These are phyloP conservation scores for Chlorella sp. DNA, from an alignment of 139 green algal genomes.

Conservation along the genomic window DNA sequence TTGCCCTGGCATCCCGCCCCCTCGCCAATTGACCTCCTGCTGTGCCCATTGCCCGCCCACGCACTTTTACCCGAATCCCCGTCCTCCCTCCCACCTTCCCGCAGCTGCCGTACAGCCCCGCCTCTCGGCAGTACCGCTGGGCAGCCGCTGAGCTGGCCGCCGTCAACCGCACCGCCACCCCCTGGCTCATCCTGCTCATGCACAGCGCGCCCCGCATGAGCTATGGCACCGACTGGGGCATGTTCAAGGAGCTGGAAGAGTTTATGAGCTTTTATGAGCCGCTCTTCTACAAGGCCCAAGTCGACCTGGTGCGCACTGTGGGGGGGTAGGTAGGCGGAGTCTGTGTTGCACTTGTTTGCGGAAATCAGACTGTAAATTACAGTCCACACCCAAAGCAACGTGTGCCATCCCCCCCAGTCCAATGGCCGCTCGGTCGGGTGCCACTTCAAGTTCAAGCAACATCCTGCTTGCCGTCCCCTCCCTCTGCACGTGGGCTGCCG, in stretches of 20 bases:
- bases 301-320: conserved; percentile 37
- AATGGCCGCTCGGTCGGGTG: too few relatives aligned
- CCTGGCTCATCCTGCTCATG: conserved; percentile 74
- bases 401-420: too few relatives aligned
- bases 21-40: too few relatives aligned
- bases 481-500: too few relatives aligned
- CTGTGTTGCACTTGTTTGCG: too few relatives aligned
- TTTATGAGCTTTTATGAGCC: conserved; percentile 10
- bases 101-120: conserved; percentile 15
- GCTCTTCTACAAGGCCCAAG: conserved; percentile 35
- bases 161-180: conserved; percentile 71
- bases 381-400: too few relatives aligned
- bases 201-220: conserved; percentile 45
- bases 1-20: too few relatives aligned
- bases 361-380: too few relatives aligned
- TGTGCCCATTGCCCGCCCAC: too few relatives aligned
- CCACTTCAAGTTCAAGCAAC: too few relatives aligned
- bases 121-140: conserved; percentile 72
- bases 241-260: conserved; percentile 11
- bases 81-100: background rate
- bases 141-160: conserved; percentile 62
- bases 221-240: background rate
- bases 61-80: background rate
- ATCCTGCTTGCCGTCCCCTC: background rate
- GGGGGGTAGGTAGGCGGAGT: too few relatives aligned